Evolutionary conservation across 1,139 yeast genomes (phyloP).

Genomic region (Kurtzmaniella quercitrusa): DNA sequence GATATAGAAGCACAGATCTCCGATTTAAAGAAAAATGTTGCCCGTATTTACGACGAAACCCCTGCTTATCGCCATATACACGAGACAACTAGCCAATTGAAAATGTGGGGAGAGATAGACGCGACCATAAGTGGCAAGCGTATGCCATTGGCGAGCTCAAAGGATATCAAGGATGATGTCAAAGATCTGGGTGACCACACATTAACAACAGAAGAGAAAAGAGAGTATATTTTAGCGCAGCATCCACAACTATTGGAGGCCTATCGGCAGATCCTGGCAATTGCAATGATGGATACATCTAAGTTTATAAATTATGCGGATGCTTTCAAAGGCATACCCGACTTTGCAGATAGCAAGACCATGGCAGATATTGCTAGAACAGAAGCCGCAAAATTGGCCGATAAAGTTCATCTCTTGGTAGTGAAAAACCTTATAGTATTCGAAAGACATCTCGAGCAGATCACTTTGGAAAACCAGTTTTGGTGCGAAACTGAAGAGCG

Average conservation of each 20-base stretch:
- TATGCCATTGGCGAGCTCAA: neutral
- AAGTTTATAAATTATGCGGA: conserved; percentile 19
- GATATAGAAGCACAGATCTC: neutral
- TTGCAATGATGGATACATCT: conserved; percentile 20
- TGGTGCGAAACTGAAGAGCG: conserved; percentile 21
- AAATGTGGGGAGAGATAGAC: neutral
- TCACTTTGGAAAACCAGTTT: conserved; percentile 22
- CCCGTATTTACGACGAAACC: neutral
- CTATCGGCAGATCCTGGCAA: conserved; percentile 17
- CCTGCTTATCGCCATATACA: neutral
- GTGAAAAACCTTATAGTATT: conserved; percentile 27
- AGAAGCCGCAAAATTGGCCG: conserved; percentile 15
- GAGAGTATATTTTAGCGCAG: conserved; percentile 5
- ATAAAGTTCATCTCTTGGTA: conserved; percentile 19
- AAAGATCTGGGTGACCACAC: neutral
- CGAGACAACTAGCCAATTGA: neutral
- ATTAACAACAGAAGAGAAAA: neutral
- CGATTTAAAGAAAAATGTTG: neutral
- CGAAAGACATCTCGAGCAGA: conserved; percentile 22
- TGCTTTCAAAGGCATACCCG: conserved; percentile 15
- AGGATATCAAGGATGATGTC: neutral
- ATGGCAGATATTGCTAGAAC: conserved; percentile 10
- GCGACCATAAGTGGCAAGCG: neutral
- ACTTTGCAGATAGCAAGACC: conserved; percentile 13
- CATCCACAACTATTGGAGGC: conserved; percentile 19